phyloP scores from a whole-genome alignment of 805 yeast genomes.

The Saccharomycopsis synnaedendra region DNA sequence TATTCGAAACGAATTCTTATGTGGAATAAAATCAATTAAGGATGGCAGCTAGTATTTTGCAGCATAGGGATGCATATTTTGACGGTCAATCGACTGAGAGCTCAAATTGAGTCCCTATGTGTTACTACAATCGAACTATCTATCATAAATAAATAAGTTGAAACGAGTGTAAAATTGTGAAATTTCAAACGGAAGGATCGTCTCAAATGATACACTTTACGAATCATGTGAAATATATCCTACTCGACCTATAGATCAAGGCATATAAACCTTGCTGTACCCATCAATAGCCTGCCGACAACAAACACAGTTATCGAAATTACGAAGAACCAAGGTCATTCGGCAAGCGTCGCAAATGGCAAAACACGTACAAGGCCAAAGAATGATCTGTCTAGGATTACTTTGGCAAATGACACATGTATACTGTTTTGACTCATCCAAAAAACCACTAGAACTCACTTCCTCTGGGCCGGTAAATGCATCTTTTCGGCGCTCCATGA shows the following conservation, averaged over 20 bases:
- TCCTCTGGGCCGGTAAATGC: conserved; percentile 19
- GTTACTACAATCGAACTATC: no score
- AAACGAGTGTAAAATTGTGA: no score
- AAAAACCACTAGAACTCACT: background rate
- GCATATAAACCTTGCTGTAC: conserved; percentile 27
- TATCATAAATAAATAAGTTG: no score
- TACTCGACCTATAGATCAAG: conserved; percentile 12
- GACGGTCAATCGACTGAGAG: no score
- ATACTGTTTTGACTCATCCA: conserved; percentile 3
- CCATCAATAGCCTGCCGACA: conserved; percentile 68
- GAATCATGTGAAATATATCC: background rate
- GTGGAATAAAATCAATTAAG: no score
- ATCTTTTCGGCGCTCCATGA: conserved; percentile 6
- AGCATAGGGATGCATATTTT: no score
- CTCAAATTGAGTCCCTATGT: no score
- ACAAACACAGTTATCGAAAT: conserved; percentile 73
- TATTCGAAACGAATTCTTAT: no score
- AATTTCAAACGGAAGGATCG: no score
- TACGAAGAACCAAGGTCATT: conserved; percentile 55
- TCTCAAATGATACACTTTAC: no score
- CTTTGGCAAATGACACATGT: conserved; percentile 76
- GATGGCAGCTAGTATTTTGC: no score
- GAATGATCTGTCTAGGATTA: conserved; percentile 59
- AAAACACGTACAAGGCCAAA: conserved; percentile 92
- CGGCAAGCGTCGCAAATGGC: conserved; percentile 84